Conservation (phyloP, 495 filamentous ascomycete genomes). For the Aspergillus funiculosus region DNA sequence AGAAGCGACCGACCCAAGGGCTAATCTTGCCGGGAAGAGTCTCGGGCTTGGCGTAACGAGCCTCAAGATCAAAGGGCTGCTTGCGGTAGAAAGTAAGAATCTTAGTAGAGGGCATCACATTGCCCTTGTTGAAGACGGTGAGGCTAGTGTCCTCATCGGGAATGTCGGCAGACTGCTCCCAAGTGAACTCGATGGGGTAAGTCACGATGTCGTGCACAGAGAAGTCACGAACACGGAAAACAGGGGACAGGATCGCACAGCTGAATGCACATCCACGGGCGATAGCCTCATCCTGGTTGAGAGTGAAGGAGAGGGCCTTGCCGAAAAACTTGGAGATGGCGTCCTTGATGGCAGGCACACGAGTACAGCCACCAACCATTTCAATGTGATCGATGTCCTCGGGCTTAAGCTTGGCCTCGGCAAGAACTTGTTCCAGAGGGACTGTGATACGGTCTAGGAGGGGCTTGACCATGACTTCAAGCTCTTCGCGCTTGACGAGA, state of each 20-base stretch:
- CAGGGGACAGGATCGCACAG: constrained; percentile 95
- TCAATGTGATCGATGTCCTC: constrained; percentile 95
- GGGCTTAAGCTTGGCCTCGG: constrained; percentile 78
- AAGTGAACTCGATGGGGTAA: constrained; percentile 98
- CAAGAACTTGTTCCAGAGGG: constrained; percentile 83
- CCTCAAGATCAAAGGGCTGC: constrained; percentile 94
- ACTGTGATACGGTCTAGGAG: constrained; percentile 66
- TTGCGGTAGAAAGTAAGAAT: constrained; percentile 99
- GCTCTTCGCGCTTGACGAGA: constrained; percentile 88
- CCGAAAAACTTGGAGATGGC: constrained; percentile 83
- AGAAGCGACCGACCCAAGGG: constrained; percentile 94
- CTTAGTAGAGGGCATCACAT: constrained; percentile 97
- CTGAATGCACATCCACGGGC: constrained; percentile 95
- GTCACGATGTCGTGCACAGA: constrained; percentile 93
- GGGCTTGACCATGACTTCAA: constrained; percentile 85
- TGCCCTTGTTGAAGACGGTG: constrained; percentile 95
- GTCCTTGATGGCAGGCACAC: constrained; percentile 90
- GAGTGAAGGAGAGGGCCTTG: constrained; percentile 88
- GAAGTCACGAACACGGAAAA: constrained; percentile 98
- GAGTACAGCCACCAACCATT: constrained; percentile 90
- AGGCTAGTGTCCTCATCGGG: constrained; percentile 97
- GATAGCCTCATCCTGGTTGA: constrained; percentile 97
- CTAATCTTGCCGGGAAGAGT: constrained; percentile 84
- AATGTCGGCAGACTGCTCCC: constrained; percentile 98
- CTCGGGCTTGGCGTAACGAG: constrained; percentile 83